Base-by-base conservation (phyloP, 106 monocot species). In the Iris macrosiphon region DNA sequence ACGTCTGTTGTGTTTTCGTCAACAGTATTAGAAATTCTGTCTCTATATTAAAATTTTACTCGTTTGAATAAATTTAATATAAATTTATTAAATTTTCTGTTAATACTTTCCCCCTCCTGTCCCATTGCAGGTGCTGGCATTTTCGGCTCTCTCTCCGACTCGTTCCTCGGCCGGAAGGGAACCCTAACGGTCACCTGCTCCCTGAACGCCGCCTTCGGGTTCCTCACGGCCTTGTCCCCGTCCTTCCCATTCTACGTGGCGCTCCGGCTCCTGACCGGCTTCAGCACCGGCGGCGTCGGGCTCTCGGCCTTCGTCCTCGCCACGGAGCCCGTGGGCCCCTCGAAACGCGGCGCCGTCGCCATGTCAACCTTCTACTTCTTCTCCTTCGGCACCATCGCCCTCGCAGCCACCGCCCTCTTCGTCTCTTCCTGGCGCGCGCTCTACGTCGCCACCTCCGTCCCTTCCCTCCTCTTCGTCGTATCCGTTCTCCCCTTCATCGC, bases 281-380 rank as follows among this genome's bases (percentile, higher is more conserved):
- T 86, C 70, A 79, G 79, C 73, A 68, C 76, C 24, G 86, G 86
- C 31, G 86, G 92, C 28, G 70, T 92, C 22, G 82, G 86, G 30
- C 66, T 87, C 31, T 82, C 75, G 42, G 79, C 86, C 45, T 87
- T 92, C 59, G 71, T 87, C 65, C 92, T 92, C 48, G 75, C 92
- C 63, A 92, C 92, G 16, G 86, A 86, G 38, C 86, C 91, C 26
- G 56, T 79, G 39, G 92, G 92, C 7, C 79, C 82, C 7, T 43
- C 45, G 3, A 61, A 59, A 18, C 82, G 82, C 4, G 92, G 73
- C 26, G 29, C 19, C 9, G 86, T 48, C 37, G 92, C 82, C 7
- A 86, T 86, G 92, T 87, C 82, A 23, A 83, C 79, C 19, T 92
- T 92, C 73, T 82, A 82, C 82, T 92, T 92, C 68, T 92, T 87